Evolutionary conservation across 345 rosid species (phyloP), one percentile per base, ranked within the genome.

Genomic region (Toxicodendron radicans): DNA sequence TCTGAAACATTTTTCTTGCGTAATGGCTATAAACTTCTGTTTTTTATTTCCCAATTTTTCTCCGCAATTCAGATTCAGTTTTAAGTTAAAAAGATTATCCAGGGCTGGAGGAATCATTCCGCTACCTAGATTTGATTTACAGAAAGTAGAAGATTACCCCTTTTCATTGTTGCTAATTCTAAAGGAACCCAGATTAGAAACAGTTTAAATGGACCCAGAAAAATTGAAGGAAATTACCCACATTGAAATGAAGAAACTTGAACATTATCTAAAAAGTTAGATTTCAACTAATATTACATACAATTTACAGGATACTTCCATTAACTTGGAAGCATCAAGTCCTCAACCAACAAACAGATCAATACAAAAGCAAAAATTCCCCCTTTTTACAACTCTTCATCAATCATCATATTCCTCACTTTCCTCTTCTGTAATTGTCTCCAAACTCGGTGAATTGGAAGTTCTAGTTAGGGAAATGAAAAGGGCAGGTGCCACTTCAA

Each of bases 381-480:
- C 56, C 10, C 16, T 5, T 58, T 38, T 58, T 21, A 32, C 53
- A 16, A 11, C 27, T 68, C 76, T 3, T 77, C 79, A 9, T 74
- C 78, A 9, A 1, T 77, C 80, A 12, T 74, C 78, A 9, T 5
- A 5, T 16, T 67, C 84, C 53, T 82, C 87, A 1, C 48, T 65
- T 32, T 81, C 89, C 41, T 78, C 88, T 69, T 88, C 91, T 23
- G 52, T 13, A n/a, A 88, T 88, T 1, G 89, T 86, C 84, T 82
- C 88, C 60, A 88, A 51, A 1, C 1, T 68, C 1, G 87, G 84
- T 23, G 66, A 58, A 57, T 32, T 76, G 4, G 83, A 81, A 33
- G 70, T 57, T 71, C 64, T 83, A 59, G n/a, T 70, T 10, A 64
- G 56, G n/a, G 77, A 75, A 48, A 83, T 27, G 54, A 86, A n/a